Conservation (phyloP, 805 yeast genomes). For the Groenewaldozyma salmanticensis region DNA sequence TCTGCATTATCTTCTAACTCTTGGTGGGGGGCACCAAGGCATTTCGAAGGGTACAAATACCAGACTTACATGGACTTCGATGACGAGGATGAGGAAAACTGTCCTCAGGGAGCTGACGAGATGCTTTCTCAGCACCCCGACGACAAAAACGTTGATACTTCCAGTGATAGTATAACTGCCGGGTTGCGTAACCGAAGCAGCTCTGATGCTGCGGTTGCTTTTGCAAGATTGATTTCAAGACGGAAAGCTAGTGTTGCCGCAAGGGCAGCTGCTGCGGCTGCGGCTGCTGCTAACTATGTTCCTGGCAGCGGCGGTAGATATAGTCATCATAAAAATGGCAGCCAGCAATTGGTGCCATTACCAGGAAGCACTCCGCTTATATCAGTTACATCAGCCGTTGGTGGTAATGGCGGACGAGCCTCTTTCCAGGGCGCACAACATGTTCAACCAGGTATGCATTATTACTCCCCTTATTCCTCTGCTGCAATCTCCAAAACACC, state of each 20-base stretch:
- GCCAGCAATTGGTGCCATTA: too few relatives aligned
- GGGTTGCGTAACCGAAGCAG: background rate
- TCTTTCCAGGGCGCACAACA: background rate
- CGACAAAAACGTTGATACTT: too few relatives aligned
- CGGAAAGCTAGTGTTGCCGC: too few relatives aligned
- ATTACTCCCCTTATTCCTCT: too few relatives aligned
- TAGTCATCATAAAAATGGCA: background rate
- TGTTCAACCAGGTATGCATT: background rate
- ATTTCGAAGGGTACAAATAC: too few relatives aligned
- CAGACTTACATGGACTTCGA: slow-evolving; percentile 1
- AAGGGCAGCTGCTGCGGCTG: too few relatives aligned
- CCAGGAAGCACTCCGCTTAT: background rate
- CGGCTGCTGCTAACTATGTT: background rate
- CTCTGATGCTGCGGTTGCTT: background rate
- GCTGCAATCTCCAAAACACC: too few relatives aligned
- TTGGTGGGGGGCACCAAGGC: too few relatives aligned
- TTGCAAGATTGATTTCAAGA: background rate
- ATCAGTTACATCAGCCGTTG: background rate
- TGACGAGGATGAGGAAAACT: background rate
- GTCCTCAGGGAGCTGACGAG: slow-evolving; percentile 1
- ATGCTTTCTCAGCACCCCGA: slow-evolving; percentile 2
- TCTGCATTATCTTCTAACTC: too few relatives aligned
- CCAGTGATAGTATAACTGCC: too few relatives aligned
- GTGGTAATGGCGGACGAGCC: background rate
- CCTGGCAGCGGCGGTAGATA: background rate